Conservation (phyloP, 2,329 filamentous ascomycete species). For the Camillea tinctor region DNA sequence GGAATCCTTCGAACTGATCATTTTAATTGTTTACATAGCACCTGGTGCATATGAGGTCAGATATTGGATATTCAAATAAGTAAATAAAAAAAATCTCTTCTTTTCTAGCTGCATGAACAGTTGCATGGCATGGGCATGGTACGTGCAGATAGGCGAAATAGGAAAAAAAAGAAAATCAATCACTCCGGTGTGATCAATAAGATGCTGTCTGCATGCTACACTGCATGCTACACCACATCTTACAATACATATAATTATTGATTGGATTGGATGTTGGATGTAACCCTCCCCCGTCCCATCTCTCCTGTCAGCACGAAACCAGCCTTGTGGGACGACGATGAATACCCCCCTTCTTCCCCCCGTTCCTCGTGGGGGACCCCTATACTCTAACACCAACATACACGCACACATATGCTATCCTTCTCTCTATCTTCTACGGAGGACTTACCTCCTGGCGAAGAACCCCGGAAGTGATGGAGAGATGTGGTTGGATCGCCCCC, state of each 20-base stretch:
- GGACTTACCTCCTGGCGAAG: no score
- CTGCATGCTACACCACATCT: no score
- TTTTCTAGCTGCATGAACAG: neutral
- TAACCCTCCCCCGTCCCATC: neutral
- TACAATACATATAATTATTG: no score
- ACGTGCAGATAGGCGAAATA: neutral
- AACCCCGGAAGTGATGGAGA: neutral
- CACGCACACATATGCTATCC: neutral
- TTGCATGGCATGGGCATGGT: neutral
- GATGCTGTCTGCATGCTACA: neutral
- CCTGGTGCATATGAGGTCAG: no score
- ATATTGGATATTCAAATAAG: no score
- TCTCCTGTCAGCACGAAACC: neutral
- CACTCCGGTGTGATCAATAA: neutral
- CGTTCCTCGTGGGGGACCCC: neutral
- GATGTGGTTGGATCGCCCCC: neutral
- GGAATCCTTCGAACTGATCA: neutral
- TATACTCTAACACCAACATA: neutral
- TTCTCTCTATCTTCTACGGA: no score
- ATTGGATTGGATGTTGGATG: neutral
- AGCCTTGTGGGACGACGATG: neutral
- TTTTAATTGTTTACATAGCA: neutral
- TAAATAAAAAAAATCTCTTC: no score
- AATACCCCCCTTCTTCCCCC: no score
- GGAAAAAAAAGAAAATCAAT: neutral